Evolutionary conservation across 2,329 filamentous ascomycete genomes (phyloP), one percentile per base, ranked within the genome.

Genomic region (Diaporthe capsici): DNA sequence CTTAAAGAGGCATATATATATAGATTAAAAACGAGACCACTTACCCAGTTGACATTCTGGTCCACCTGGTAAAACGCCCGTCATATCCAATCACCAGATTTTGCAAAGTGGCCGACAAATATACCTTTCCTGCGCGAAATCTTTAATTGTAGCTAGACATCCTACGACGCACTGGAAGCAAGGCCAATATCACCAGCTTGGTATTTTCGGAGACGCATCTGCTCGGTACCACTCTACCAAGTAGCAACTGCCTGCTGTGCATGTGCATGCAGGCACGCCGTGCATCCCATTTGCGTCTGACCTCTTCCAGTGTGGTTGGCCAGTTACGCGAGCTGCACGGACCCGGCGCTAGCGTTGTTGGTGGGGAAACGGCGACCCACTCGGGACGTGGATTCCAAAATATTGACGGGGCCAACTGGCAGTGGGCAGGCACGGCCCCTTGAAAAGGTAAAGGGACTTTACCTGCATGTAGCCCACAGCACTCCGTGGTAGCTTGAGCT

Each of bases 351-450:
- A 47, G 25, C 7, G 28, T 1, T 31, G 71, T 73, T 73, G 71
- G 51, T 73, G 71, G 71, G 71, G 71, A 34, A 73, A 73, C 71
- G 17, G 47, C 12, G 71, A 39, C 37, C 58, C 71, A 65, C 58
- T 17, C 65, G 65, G 34, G 65, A 53, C 49, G 49, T 70, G 65
- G 65, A 65, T 22, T 60, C 39, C 71, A 73, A 73, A 73, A 65
- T 73, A 73, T 73, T 44, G 47, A 61, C 58, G 28, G 39, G 60
- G 58, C 60, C 58, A 65, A 73, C 71, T 65, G 58, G 42, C 68
- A 71, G 58, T 51, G 60, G 37, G 55, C 68, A 71, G 71, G 58
- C 65, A 70, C 65, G 65, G 49, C 65, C 65, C 65, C 65, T 70
- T 70, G 47, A 70, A 70, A 70, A 68, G 57, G 63, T 49, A 53